A percentile compares a stretch with the other conserved stretches of the same genome.
These are phyloP conservation scores for Linanthus parryae DNA, from an alignment of 148 eudicot genomes.

Conservation along the genomic window DNA sequence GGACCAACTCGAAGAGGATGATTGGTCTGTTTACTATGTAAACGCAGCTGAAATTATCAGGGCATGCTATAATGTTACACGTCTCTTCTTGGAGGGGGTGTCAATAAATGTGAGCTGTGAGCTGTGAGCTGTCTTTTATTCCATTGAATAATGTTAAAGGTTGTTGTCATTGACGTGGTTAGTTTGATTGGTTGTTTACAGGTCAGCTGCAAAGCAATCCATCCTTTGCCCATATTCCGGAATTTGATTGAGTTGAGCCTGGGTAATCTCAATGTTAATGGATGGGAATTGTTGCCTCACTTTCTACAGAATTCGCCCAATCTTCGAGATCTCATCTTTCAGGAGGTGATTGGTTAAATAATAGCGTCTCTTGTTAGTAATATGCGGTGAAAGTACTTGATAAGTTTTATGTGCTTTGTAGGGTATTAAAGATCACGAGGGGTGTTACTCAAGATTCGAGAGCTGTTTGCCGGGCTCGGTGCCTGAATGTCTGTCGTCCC, in stretches of 20 bases:
- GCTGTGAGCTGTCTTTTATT: too few relatives aligned
- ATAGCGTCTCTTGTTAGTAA: neutral
- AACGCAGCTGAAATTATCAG: too few relatives aligned
- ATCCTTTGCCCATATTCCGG: slow-evolving; percentile 1
- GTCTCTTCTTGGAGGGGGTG: too few relatives aligned
- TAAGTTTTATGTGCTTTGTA: neutral
- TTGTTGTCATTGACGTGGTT: too few relatives aligned
- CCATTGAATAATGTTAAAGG: too few relatives aligned
- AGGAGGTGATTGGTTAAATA: neutral
- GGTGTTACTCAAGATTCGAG: slow-evolving; percentile 2
- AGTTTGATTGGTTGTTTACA: too few relatives aligned
- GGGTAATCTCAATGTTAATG: neutral
- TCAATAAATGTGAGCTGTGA: too few relatives aligned
- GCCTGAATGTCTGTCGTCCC: slow-evolving; percentile 2
- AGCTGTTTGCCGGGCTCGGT: neutral
- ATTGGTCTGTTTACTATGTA: too few relatives aligned
- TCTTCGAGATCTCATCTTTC: slow-evolving; percentile 4
- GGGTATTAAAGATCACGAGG: neutral
- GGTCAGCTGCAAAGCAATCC: too few relatives aligned
- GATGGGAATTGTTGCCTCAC: slow-evolving; percentile 1
- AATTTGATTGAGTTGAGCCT: neutral
- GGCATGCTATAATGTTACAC: too few relatives aligned
- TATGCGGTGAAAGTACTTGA: neutral
- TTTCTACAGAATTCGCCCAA: slow-evolving; percentile 1
- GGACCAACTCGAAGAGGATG: too few relatives aligned